Percentiles rank a stretch among this genome's conserved stretches.
Evolutionary conservation across 2,329 filamentous ascomycete genomes (phyloP).

Genomic region (Talaromyces rugulosus): DNA sequence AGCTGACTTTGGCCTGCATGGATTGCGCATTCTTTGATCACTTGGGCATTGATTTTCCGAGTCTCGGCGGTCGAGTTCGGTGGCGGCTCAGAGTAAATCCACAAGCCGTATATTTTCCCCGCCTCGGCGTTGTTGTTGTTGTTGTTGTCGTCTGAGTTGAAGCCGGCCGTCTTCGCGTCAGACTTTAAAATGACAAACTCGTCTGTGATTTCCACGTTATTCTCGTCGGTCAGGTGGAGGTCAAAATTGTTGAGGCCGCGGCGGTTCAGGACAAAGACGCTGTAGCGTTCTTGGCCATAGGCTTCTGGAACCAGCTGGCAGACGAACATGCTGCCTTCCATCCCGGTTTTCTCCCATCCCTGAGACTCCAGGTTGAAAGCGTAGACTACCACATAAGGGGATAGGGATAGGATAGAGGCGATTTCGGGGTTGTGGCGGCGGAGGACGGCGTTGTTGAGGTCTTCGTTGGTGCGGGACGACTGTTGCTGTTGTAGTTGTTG

Average conservation of each 20-base stretch:
- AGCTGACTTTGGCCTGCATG: conserved; percentile 49
- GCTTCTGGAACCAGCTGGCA: conserved; percentile 56
- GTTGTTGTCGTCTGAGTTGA: conserved; percentile 15
- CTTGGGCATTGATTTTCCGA: conserved; percentile 48
- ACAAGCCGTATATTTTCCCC: conserved; percentile 54
- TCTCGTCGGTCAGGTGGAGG: conserved; percentile 54
- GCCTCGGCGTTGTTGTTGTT: conserved; percentile 8
- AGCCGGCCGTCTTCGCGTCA: conserved; percentile 24
- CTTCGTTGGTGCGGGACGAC: conserved; percentile 64
- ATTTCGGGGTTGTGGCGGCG: conserved; percentile 75
- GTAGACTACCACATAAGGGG: conserved; percentile 83
- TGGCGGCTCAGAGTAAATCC: conserved; percentile 61
- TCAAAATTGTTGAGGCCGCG: conserved; percentile 67
- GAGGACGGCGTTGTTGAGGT: conserved; percentile 83
- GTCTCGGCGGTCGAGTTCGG: conserved; percentile 51
- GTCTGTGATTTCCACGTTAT: conserved; percentile 61
- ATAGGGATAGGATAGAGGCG: conserved; percentile 69
- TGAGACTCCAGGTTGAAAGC: conserved; percentile 62
- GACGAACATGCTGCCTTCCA: conserved; percentile 87
- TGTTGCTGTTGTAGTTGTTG: neutral
- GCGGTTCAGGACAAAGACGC: conserved; percentile 69
- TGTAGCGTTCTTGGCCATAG: conserved; percentile 46
- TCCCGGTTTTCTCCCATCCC: conserved; percentile 77
- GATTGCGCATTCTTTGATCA: conserved; percentile 53
- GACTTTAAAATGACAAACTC: conserved; percentile 59